A percentile compares a stretch with the other conserved stretches of the same genome.
Evolutionary conservation across 2,329 filamentous ascomycete genomes (phyloP).

Genomic region (Xylariaceae sp.): DNA sequence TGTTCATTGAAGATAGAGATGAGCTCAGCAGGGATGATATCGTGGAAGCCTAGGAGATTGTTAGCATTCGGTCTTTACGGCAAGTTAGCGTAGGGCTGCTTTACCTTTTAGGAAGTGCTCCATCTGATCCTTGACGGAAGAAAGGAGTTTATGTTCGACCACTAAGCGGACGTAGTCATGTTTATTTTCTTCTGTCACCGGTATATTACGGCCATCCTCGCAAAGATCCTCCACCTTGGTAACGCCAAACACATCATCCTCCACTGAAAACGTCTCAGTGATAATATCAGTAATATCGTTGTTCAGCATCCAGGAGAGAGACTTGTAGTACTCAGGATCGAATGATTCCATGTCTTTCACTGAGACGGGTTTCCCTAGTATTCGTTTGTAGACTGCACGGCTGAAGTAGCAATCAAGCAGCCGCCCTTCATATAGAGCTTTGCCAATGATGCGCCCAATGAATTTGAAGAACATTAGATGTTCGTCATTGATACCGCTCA

Average conservation of each 20-base stretch:
- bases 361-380: conserved; percentile 91
- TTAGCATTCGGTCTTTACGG: conserved; percentile 41
- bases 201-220: conserved; percentile 85
- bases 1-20: conserved; percentile 99
- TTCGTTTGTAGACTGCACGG: conserved; percentile 96
- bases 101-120: conserved; percentile 87
- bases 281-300: conserved; percentile 99
- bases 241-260: conserved; percentile 92
- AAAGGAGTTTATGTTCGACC: conserved; percentile 90
- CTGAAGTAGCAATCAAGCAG: conserved; percentile 99
- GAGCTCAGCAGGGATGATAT: conserved; percentile 93
- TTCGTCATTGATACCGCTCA: conserved; percentile 92
- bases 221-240: conserved; percentile 86
- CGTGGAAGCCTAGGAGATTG: conserved; percentile 77
- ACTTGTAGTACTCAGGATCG: conserved; percentile 99
- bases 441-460: conserved; percentile 97
- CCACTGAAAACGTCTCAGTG: conserved; percentile 92
- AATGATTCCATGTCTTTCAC: conserved; percentile 99
- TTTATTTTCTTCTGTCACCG: conserved; percentile 98
- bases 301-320: conserved; percentile 95
- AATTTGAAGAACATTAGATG: conserved; percentile 99
- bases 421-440: conserved; percentile 94
- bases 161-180: conserved; percentile 95
- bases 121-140: conserved; percentile 92
- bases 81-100: conserved; percentile 30